Base-by-base conservation (phyloP, 495 filamentous ascomycete species). In the Cercophora sp. region DNA sequence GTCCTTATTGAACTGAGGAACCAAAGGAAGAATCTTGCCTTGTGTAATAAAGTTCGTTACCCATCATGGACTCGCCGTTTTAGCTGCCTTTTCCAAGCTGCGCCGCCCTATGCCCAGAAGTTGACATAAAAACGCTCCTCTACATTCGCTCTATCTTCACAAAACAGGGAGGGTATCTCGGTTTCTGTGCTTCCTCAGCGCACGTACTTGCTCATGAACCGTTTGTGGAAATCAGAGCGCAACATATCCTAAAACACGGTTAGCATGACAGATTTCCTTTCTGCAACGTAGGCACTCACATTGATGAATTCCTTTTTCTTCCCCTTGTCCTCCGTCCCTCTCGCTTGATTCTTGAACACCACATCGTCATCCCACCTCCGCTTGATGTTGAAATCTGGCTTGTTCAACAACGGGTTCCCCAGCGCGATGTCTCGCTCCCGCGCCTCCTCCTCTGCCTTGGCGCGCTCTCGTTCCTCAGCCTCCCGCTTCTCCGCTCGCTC, bases 261-360 rank as follows among this genome's bases (percentile, higher is more conserved):
- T 18, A 48, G 46, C 19, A 43, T 1, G 4, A 5, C 15, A 65
- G 58, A 23, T 8, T 3, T 13, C 15, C 8, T 15, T 10, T 0
- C 6, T 13, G 8, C 35, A 6, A 35, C 1, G 16, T 10, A 35
- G 10, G 31, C 29, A 70, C 83, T 66, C 71, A 89, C 86, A 63
- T 98, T 98, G 64, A 98, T 89, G 76, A 97, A 98, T 71, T 96
- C 90, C 71, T 91, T 94, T 70, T 82, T 85, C 73, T 91, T 90
- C 41, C 79, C 77, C 71, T 86, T 89, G 49, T 95, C 90, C 61
- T 96, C 93, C 8, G 90, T 96, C 3, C 93, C 93, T 39, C 94
- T 81, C 26, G 91, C 93, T 70, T 97, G 93, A 69, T 98, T 98
- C 75, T 95, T 96, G 73, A 98, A 98, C 15, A 98, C 90, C n/a